These are phyloP conservation scores for Agrocybe praecox DNA, from an alignment of 768 basidiomycete species.

Conservation along the genomic window DNA sequence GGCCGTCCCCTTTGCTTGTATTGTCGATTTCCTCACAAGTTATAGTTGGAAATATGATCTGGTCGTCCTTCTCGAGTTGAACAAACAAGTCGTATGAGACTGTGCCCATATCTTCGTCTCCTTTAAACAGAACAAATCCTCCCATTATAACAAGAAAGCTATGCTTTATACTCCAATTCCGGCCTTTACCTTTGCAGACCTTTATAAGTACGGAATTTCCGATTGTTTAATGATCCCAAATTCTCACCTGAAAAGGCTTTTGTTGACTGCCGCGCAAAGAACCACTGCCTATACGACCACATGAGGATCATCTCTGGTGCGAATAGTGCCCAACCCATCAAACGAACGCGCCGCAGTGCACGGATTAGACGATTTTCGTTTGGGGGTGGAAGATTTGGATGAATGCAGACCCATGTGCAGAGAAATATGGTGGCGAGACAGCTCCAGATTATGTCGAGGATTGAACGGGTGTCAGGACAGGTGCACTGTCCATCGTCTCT, in stretches of 20 bases:
- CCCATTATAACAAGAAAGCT: slow-evolving; percentile 16
- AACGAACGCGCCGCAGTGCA: too few species aligned
- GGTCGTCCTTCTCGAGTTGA: not conserved
- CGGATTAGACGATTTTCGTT: too few species aligned
- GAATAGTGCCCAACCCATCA: not conserved
- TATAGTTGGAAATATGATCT: slow-evolving; percentile 8
- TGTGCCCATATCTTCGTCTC: not conserved
- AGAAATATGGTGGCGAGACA: too few species aligned
- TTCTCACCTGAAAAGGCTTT: not conserved
- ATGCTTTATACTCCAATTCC: slow-evolving; percentile 10
- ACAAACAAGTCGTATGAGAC: not conserved
- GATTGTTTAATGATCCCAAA: too few species aligned
- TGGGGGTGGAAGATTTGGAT: too few species aligned
- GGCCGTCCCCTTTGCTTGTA: slow-evolving; percentile 31
- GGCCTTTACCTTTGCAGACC: not conserved
- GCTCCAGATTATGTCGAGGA: too few species aligned
- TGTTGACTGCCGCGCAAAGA: not conserved
- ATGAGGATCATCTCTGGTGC: slow-evolving; percentile 12
- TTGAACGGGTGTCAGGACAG: too few species aligned
- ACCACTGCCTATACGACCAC: slow-evolving; percentile 11
- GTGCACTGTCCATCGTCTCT: too few species aligned
- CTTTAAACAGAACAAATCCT: slow-evolving; percentile 2
- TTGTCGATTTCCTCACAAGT: slow-evolving; percentile 25
- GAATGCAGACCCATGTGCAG: too few species aligned
- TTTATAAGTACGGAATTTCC: too few species aligned